Conservation (phyloP, 257 asterid genomes). For the Sherardia arvensis region DNA sequence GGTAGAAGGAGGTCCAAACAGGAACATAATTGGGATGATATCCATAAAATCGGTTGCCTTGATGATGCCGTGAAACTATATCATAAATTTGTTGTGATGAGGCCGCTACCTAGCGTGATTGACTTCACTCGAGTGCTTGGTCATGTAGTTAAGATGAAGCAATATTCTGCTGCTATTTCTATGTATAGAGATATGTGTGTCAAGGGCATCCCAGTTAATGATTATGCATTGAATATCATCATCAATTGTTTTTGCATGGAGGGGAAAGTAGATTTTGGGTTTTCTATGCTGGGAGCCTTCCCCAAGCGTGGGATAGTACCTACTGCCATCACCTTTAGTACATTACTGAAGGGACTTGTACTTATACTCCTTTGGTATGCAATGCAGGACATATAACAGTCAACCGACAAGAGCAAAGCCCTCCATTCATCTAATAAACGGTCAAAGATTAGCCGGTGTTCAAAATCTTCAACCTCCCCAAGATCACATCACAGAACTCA, state of each 20-base stretch:
- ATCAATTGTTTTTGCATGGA: slow-evolving; percentile 8
- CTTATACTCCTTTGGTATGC: slow-evolving; percentile 28
- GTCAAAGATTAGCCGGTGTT: slow-evolving; percentile 13
- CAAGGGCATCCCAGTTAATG: too few relatives aligned
- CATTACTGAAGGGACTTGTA: slow-evolving; percentile 24
- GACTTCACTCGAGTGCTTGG: slow-evolving; percentile 2
- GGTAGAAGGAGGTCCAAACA: too few relatives aligned
- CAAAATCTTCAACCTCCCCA: slow-evolving; percentile 10
- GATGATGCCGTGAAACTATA: slow-evolving; percentile 21
- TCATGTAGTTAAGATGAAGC: neutral
- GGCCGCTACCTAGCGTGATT: slow-evolving; percentile 18
- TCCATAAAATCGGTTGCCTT: neutral
- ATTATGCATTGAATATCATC: too few relatives aligned
- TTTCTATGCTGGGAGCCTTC: too few relatives aligned
- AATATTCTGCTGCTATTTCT: neutral
- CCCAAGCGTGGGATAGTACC: too few relatives aligned
- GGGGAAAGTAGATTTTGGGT: too few relatives aligned
- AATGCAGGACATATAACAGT: slow-evolving; percentile 17
- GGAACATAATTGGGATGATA: neutral
- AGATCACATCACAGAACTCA: too few relatives aligned
- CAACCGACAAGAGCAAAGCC: slow-evolving; percentile 27
- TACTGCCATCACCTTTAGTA: slow-evolving; percentile 11
- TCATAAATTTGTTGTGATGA: slow-evolving; percentile 8
- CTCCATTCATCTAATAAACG: slow-evolving; percentile 15
- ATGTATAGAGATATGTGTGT: neutral